Base-by-base conservation (phyloP, 805 yeast species). In the Metschnikowia arizonensis region DNA sequence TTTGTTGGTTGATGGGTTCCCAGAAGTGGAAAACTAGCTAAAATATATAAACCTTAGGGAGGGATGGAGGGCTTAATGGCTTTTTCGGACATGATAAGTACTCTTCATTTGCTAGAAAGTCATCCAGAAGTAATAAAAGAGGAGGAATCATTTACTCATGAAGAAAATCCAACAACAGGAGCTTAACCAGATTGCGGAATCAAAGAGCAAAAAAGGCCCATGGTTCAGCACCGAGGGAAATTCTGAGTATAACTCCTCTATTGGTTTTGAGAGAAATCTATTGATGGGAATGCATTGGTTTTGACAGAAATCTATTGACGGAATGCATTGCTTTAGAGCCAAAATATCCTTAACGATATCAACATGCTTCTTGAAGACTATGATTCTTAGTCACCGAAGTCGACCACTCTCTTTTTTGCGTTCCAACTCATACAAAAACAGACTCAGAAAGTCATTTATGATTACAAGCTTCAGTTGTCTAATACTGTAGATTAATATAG, bases 381-480 rank as follows among this genome's bases (percentile, higher is more conserved):
- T 50, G 74, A 70, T 44, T 68, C 68, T 46, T 54, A 9, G 28
- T 19, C 5, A 10, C 5, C 6, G 24, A 17, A 3, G 15, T 14
- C 4, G 34, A 17, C 3, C 26, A 33, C 8, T 47, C 40, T 23
- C 37, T 11, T 63, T 64, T 50, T 54, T 55, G 46, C 50, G 71
- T 25, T 67, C 74, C 1, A 68, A 66, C 48, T 70, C 75, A 1
- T 70, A 62, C 55, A 68, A 61, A 44, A 66, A 67, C 36, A 64
- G 56, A 44, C 75, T 75, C 2, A 53, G 40, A 63, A 62, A 46
- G 47, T 56, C 12, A 44, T 58, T 17, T 33, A 53, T 37, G 64
- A 63, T 23, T 52, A 50, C 44, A 57, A 47, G 45, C 68, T 71
- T 15, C 66, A 68, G 44, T 65, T 72, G 2, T 36, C 51, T 7